Evolutionary conservation across 2,329 filamentous ascomycete genomes (phyloP).

Genomic region (Claviceps pazoutovae): DNA sequence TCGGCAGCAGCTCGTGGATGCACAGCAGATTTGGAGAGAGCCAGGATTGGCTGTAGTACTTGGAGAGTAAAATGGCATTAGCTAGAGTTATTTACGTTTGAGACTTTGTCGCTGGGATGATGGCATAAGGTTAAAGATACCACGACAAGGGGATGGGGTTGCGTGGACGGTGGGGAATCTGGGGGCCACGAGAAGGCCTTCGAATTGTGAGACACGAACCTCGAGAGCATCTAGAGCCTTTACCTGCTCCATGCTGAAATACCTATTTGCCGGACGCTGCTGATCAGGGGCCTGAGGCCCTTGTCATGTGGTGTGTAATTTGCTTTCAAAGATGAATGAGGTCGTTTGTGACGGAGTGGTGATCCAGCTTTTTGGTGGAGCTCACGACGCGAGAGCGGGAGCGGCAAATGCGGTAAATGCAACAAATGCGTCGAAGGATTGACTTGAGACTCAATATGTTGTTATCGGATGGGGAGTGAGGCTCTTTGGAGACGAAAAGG

Average conservation of each 20-base stretch:
- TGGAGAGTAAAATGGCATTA: constrained; percentile 7
- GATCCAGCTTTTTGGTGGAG: not conserved
- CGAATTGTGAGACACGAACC: constrained; percentile 22
- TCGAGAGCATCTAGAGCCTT: constrained; percentile 52
- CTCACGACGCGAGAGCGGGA: not conserved
- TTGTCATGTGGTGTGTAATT: not conserved
- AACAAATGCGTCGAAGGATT: no score
- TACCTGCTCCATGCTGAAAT: constrained; percentile 53
- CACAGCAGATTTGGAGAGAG: constrained; percentile 72
- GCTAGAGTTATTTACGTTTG: not conserved
- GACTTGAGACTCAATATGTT: no score
- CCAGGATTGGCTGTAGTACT: constrained; percentile 61
- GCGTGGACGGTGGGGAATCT: not conserved
- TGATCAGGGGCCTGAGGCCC: constrained; percentile 5
- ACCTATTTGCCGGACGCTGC: not conserved
- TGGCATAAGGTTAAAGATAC: not conserved
- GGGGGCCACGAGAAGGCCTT: not conserved
- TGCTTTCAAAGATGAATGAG: not conserved
- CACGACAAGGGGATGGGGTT: not conserved
- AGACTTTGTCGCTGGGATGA: not conserved
- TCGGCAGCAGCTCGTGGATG: constrained; percentile 76
- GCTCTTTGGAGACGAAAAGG: not conserved
- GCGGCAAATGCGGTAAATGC: not conserved
- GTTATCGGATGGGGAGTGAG: not conserved
- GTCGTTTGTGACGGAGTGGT: not conserved